Evolutionary conservation across 176 grass and related monocot species (phyloP), one percentile per base, ranked within the genome.

Genomic region (Ananas comosus): DNA sequence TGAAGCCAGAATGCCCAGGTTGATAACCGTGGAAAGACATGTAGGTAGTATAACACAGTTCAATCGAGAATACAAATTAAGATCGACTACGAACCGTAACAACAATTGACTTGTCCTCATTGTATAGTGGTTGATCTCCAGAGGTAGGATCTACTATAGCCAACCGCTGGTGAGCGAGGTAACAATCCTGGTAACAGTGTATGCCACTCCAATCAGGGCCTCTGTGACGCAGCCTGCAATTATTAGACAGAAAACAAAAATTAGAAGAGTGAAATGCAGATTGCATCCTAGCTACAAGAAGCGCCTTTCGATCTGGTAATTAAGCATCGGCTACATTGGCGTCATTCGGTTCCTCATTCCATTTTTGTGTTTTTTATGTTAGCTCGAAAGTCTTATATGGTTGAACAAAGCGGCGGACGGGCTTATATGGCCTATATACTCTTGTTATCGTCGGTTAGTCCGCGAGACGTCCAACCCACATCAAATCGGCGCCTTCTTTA

Each of bases 131-230:
- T 79, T 97, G 89, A 74, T 97, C 93, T 61, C 93, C 93, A 66
- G 93, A 97, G 19, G 89, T 74, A 13, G 93, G 93, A 66, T 97
- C 89, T 51, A 97, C 28, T 61, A 97, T 97, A 56, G 89, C 93
- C 84, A 97, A 85, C 56, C 89, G 66, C 66, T 97, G 93, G 64
- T 92, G 93, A 66, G 93, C 93, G 83, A 97, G 89, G 68, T 85
- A 97, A 51, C 93, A 92, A 66, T 92, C 93, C 58, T 92, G 64
- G 56, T 69, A 85, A 74, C 89, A 90, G 63, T 92, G 86, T 64
- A 97, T 25, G 73, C 93, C 89, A 11, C 93, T 97, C 93, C 93
- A 97, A 81, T 97, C 93, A 76, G 93, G 93, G 8, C 93, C 93
- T 74, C 93, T 83, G 65, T 97, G 93, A 42, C 77, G 82, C 76